Base-by-base conservation (phyloP, 805 yeast genomes). In the Yarrowia bubula region DNA sequence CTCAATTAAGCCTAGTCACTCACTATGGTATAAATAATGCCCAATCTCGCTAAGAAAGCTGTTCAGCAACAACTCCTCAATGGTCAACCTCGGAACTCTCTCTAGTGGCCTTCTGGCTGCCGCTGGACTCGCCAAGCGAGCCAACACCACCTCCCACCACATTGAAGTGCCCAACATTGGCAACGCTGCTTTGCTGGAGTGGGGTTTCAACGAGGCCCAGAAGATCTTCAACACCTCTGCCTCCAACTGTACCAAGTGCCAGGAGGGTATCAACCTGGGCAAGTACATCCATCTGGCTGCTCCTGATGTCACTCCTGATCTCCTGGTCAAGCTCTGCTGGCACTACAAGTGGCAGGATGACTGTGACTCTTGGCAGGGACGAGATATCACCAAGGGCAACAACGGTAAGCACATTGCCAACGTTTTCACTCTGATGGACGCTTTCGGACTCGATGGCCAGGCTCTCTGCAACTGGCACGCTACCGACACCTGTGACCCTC, bases 401-500 rank as follows among this genome's bases (percentile, higher is more conserved):
- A 42, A 32, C 35, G 63, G 63, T 2, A 57, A 43, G 5, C 50
- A 84, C 68, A 80, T 84, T 65, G 79, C 82, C 13, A 82, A 84
- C 67, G 74, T 84, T 74, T 70, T 84, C 44, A 76, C 79, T n/a
- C 70, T 81, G 62, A 82, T 85, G 80, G 82, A 83, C 68, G 83
- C 87, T 11, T 71, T 74, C 64, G 79, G 84, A 8, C 70, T 77
- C 31, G 88, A 85, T 70, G 88, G 86, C 35, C 82, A 82, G 43
- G 84, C 84, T 69, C 83, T 85, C 74, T 38, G 58, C n/a, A 87
- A 92, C 73, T 74, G 71, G 76, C 3, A 75, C 7, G 55, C 31
- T 6, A 11, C 4, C 3, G 11, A 33, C 11, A 17, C 55, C 7
- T 48, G 55, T 13, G 28, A 50, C 9, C 42, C 57, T 2, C 18